Evolutionary conservation across 768 basidiomycete species (phyloP), one percentile per base, ranked within the genome.

Genomic region (Amanita rubescens): DNA sequence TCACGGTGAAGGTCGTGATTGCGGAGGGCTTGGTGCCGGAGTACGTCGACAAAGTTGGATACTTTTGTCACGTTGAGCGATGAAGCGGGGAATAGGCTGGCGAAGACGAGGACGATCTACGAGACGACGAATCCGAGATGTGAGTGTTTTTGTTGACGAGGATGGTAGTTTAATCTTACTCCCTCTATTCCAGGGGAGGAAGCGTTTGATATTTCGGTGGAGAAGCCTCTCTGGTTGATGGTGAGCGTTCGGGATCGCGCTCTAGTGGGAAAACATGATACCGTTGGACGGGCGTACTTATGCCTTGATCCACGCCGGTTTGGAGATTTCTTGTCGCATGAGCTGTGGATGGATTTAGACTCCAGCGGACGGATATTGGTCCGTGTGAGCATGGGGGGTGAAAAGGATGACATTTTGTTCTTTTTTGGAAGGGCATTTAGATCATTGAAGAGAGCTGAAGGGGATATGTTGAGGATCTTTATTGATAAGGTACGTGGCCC

Each of bases 351-450:
- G 72, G 87, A 91, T 56, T 72, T 98, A 14, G 94, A 97, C 63
- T 83, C 85, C 0, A 78, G 82, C 51, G 94, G 96, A 4, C 81
- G 92, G 32, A 78, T 97, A 47, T 71, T 96, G 34, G 73, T 96
- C 30, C 81, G 96, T 17, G 79, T 98, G 54, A 94, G 92, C 64
- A 96, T 98, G 94, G 96, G 98, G 64, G 94, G 94, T 50, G 96
- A 98, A 76, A 94, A 95, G 69, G 94, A 96, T 61, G 96, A 99
- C 65, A 90, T 93, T 7, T 90, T 90, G 60, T 99, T 96, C 74
- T 94, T 89, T 75, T 99, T 98, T 62, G 96, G 96, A 24, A 79
- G 94, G 30, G 95, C 87, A 3, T 99, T 99, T 77, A 78, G 95
- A 43, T 91, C 85, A 35, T 67, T 99, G 59, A 97, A 97, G 70